Base-by-base conservation (phyloP, 768 basidiomycete genomes). In the Leucogyrophana mollusca region DNA sequence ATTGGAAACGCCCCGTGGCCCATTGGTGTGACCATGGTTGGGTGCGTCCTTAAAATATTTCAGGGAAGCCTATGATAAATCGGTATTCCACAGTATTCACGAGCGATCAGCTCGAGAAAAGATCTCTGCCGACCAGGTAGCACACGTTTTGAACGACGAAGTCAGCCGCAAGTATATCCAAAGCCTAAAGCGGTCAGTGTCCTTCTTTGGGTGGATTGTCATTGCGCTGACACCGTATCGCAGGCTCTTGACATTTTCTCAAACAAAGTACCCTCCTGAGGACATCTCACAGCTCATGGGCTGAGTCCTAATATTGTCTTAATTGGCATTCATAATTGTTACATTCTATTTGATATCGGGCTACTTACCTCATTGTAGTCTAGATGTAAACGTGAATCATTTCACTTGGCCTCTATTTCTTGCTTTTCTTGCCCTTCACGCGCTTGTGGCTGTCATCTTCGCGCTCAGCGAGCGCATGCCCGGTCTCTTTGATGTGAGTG, bases 1-100 rank as follows among this genome's bases (percentile, higher is more conserved):
- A 99, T 99, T 53, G 96, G 96, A 25, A 99, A 96, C 58, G 95
- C 96, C 0, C 94, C 96, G 3, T 99, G 96, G 96, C 96, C 96
- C 2, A 99, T 99, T 59, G 96, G 96, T 34, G 96, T 99, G 8
- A 99, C 96, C 50, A 95, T 95, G 89, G 96, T 98, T 71, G 94
- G 93, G 92, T 93, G 67, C 32, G 85, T 74, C 9, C 33, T 44
- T 35, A 9, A 22, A n/a, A n/a, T n/a, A n/a, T 34, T 17, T 46
- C 18, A 17, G 13, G 13, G 8, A 22, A 4, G 4, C 14, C 39
- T 17, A 14, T 16, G 21, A 22, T 36, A 11, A 42, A 11, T 17
- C n/a, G 37, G 24, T 11, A 9, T 13, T 20, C n/a, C 10, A 16
- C 27, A 89, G 94, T 72, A 96, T 98, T 46, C 96, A 99, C 70